Base-by-base conservation (phyloP, 1,139 yeast species). In the Diutina ranongensis region DNA sequence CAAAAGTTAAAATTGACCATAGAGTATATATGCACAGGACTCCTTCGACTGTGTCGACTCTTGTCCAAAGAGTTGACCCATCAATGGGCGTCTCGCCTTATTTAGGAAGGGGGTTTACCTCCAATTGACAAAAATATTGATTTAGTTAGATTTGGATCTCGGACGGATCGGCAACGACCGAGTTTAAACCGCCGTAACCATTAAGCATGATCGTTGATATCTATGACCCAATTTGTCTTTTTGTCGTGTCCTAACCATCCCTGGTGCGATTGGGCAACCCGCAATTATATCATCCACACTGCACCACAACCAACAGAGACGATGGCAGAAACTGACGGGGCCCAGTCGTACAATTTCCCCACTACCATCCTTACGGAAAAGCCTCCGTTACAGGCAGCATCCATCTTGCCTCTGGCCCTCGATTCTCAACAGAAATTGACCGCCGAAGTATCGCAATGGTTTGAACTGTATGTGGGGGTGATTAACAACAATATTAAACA, bases 321-420 rank as follows among this genome's bases (percentile, higher is more conserved):
- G 13, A 31, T 31, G 34, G 13, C 34, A 4, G 34, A 31, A 31
- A 31, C 34, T n/a, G 42, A 38, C 31, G 42, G 31, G 42, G 42
- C 42, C 21, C 32, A 16, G 42, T 38, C 42, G 42, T 38, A 38
- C 42, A 38, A 38, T 16, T 38, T 16, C 42, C 42, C 42, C 21
- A 38, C 42, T 5, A 38, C 42, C 7, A 38, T 38, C 32, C 28
- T 38, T 13, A 38, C 42, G 21, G 42, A 22, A n/a, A 38, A 38
- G 42, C 42, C 31, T 18, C 42, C 42, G 21, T 16, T 27, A 4
- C 42, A 25, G 31, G 42, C 42, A 10, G 42, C 42, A 8, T 31
- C 32, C 33, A 38, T 38, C 20, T 15, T 38, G n/a, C 42, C 42
- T 8, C 42, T 13, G 21, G 42, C 42, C 12, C 33, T 38, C 21